Evolutionary conservation across 1,284 basidiomycete genomes (phyloP), one percentile per base, ranked within the genome.

Genomic region (Irpex sp.): DNA sequence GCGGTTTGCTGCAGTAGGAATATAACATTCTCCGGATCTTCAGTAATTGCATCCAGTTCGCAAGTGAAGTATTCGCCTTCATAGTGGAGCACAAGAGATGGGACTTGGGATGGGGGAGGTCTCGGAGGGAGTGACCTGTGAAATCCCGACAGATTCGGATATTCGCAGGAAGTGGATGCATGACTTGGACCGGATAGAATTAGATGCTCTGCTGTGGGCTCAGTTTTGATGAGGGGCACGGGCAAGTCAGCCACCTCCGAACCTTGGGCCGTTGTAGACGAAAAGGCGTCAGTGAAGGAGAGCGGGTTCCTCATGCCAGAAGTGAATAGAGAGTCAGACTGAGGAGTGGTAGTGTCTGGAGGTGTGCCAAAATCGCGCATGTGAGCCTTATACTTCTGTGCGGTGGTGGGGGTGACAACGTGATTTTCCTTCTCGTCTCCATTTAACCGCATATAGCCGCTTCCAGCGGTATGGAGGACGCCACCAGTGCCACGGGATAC

Each of bases 21-120:
- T 38, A 85, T 82, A 61, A 84, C 78, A 8, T 75, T 71, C 13
- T 70, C 65, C 1, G 82, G 80, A 65, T 85, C 77, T 7, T 75
- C 73, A 62, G 79, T 76, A 19, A 85, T 74, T 13, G 70, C 64
- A 2, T 76, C 71, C 4, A 86, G 76, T 64, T 81, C 76, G 66
- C 78, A 78, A 4, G 69, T 73, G 47, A 84, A 63, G 13, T n/a
- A 58, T n/a, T 17, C 52, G 11, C 55, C 62, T 6, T 40, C 57
- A 31, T 38, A 61, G n/a, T 51, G 9, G 11, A 72, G 57, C 3
- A 64, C 57, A 21, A 67, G 63, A 8, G 56, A 62, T 9, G 65
- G 34, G 17, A 57, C 26, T 44, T 44, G 4, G 15, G 40, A 11
- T 44, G 8, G 2, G 40, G 40, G 15, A 11, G 15, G 40, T 8